These are phyloP conservation scores for Suhomyces faveliae DNA, from an alignment of 805 yeast species.

Conservation along the genomic window DNA sequence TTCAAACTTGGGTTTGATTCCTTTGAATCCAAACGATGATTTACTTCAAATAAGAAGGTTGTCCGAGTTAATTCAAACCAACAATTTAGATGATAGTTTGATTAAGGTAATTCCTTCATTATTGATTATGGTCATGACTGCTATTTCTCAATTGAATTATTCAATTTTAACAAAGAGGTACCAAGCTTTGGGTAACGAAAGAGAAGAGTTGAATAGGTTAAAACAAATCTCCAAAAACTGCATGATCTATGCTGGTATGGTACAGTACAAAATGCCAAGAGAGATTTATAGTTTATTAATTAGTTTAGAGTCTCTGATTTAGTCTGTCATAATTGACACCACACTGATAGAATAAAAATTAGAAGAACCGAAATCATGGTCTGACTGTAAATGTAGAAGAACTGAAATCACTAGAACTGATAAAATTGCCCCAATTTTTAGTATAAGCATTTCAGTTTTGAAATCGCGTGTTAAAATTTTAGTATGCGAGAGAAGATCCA, in stretches of 20 bases:
- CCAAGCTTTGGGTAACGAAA: conserved; percentile 45
- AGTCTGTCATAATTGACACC: conserved; percentile 3
- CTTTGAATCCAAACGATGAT: conserved; percentile 49
- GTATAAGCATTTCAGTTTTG: neutral
- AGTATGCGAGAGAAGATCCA: neutral
- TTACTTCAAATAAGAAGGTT: conserved; percentile 58
- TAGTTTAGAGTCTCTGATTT: conserved; percentile 53
- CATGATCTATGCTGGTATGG: conserved; percentile 93
- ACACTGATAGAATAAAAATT: neutral
- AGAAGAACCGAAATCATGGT: neutral
- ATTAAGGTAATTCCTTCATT: conserved; percentile 78
- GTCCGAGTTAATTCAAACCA: conserved; percentile 61
- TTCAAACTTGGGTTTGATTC: conserved; percentile 63
- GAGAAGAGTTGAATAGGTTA: conserved; percentile 53
- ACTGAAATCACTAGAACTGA: neutral
- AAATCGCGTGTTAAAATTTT: neutral
- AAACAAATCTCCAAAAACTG: conserved; percentile 72
- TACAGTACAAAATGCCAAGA: conserved; percentile 87
- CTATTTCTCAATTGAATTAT: conserved; percentile 58
- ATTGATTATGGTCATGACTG: conserved; percentile 77
- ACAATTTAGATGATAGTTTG: conserved; percentile 63
- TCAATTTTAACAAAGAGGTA: conserved; percentile 43
- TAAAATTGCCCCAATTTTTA: neutral
- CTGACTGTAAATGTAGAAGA: too few species aligned
- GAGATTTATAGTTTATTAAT: conserved; percentile 74